Conservation (phyloP, 352 stramenopile genomes). For the Pythium apleroticum region DNA sequence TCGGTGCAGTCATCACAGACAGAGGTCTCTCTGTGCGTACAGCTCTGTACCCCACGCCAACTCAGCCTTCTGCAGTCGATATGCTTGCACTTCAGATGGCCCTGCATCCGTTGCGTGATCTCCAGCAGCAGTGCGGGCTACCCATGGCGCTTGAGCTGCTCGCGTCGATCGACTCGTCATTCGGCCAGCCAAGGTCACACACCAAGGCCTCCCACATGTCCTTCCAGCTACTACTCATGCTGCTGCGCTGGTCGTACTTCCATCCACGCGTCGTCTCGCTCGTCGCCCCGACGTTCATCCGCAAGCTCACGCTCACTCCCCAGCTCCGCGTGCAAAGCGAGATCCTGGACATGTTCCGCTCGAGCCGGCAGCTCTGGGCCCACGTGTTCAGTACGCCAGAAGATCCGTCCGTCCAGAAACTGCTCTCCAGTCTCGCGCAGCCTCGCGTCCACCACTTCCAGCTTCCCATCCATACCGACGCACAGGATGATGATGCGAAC, state of each 20-base stretch:
- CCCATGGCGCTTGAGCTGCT: constrained; percentile 62
- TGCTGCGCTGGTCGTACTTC: constrained; percentile 75
- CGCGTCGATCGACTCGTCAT: constrained; percentile 4
- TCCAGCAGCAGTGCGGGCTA: constrained; percentile 49
- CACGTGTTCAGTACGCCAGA: not conserved
- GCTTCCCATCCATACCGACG: not conserved
- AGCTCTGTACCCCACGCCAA: not conserved
- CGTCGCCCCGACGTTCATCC: constrained; percentile 41
- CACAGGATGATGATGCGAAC: constrained; percentile 1
- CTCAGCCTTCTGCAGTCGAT: not conserved
- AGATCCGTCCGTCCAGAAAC: not conserved
- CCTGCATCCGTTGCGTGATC: constrained; percentile 35
- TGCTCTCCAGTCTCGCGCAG: not conserved
- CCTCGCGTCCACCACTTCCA: not conserved
- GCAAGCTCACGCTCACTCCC: constrained; percentile 52
- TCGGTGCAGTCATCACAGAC: not conserved
- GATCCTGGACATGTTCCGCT: constrained; percentile 33
- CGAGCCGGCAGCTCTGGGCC: constrained; percentile 35
- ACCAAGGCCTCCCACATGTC: constrained; percentile 34
- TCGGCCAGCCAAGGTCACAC: not conserved
- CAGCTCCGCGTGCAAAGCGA: constrained; percentile 40
- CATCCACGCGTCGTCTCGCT: constrained; percentile 43
- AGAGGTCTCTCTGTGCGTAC: constrained; percentile 3
- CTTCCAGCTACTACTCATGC: constrained; percentile 67
- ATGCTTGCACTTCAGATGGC: constrained; percentile 4